Percentiles rank a stretch among this genome's conserved stretches.
These are phyloP conservation scores for Rhodotorula sp. DNA, from an alignment of 1,284 basidiomycete species.

Conservation along the genomic window DNA sequence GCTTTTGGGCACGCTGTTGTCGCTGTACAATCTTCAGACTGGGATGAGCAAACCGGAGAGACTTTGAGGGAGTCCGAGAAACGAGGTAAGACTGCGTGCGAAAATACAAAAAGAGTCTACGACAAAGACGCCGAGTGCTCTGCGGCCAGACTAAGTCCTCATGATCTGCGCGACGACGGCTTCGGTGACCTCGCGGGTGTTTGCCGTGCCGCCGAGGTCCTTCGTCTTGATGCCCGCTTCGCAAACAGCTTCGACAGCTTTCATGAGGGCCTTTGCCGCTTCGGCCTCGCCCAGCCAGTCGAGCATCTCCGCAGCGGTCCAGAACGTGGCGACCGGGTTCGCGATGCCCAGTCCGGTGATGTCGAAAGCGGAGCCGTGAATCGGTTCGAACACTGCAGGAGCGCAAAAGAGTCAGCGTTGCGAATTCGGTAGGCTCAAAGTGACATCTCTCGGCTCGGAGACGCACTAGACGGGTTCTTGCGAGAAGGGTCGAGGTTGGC, in stretches of 20 bases:
- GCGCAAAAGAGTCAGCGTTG: not conserved
- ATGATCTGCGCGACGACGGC: conserved; percentile 42
- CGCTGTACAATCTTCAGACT: too few species aligned
- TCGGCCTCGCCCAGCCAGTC: conserved; percentile 57
- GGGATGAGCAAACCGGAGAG: too few species aligned
- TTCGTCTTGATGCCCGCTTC: conserved; percentile 43
- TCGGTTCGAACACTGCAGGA: conserved; percentile 42
- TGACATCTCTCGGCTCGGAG: not conserved
- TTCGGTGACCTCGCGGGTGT: conserved; percentile 44
- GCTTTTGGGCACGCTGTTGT: too few species aligned
- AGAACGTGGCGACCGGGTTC: conserved; percentile 56
- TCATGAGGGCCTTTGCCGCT: conserved; percentile 56
- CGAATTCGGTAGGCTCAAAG: conserved; percentile 8
- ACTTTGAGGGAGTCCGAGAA: too few species aligned
- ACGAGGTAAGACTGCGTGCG: too few species aligned
- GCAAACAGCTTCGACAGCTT: conserved; percentile 55
- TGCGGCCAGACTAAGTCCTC: too few species aligned
- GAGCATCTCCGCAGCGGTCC: conserved; percentile 61
- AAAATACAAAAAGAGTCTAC: too few species aligned
- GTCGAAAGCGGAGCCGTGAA: conserved; percentile 38
- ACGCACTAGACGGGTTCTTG: conserved; percentile 54
- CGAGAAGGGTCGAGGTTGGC: conserved; percentile 55
- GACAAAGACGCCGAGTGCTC: too few species aligned
- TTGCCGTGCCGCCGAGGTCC: conserved; percentile 44
- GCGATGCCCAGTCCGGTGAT: conserved; percentile 42